These are phyloP conservation scores for Rhododendron molle DNA, from an alignment of 148 eudicot genomes.

Conservation along the genomic window DNA sequence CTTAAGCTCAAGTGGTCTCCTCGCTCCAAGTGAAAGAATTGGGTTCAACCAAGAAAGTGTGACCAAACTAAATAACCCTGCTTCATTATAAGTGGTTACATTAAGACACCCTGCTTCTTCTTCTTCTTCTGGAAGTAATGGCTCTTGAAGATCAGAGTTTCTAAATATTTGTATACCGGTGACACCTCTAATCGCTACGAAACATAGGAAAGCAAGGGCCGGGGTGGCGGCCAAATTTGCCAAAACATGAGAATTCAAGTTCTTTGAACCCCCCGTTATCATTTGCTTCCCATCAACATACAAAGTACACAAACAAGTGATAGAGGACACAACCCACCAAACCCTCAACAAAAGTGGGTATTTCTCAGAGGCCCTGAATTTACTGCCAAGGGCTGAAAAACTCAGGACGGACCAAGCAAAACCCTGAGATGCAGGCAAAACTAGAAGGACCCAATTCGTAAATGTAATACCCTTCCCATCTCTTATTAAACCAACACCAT, in stretches of 20 bases:
- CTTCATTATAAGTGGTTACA: conserved; percentile 78
- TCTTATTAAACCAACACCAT: conserved; percentile 49
- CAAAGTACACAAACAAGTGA: conserved; percentile 51
- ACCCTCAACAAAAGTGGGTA: conserved; percentile 65
- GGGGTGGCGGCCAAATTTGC: conserved; percentile 59
- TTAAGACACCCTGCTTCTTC: conserved; percentile 71
- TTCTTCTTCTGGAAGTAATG: conserved; percentile 50
- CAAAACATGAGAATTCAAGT: conserved; percentile 64
- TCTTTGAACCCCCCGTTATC: conserved; percentile 46
- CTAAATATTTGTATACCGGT: conserved; percentile 58
- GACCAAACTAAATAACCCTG: conserved; percentile 71
- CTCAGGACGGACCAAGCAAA: conserved; percentile 85
- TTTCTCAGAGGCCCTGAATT: conserved; percentile 53
- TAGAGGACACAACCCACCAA: conserved; percentile 88
- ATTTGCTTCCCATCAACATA: conserved; percentile 62
- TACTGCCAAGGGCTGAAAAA: conserved; percentile 59
- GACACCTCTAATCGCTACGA: conserved; percentile 58
- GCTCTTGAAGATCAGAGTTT: conserved; percentile 77
- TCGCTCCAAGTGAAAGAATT: conserved; percentile 74
- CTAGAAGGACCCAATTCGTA: conserved; percentile 38
- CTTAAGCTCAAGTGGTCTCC: conserved; percentile 80
- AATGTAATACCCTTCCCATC: conserved; percentile 26
- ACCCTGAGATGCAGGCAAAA: conserved; percentile 64
- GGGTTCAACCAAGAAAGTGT: conserved; percentile 93
- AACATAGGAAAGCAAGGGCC: conserved; percentile 71